Conservation (phyloP, 208 protist species). For the Leishmania guyanensis region DNA sequence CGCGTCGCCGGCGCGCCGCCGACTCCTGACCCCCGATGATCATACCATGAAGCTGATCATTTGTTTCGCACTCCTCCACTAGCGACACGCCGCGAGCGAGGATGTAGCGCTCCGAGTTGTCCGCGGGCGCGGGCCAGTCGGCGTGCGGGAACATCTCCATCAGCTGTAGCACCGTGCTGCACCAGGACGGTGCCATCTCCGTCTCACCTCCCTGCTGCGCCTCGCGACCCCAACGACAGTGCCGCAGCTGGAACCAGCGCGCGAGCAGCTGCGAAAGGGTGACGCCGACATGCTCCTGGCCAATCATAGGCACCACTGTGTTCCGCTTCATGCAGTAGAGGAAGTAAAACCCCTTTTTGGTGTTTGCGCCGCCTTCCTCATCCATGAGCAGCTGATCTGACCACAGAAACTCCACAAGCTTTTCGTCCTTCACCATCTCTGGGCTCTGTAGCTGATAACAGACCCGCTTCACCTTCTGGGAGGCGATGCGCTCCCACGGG, state of each 20-base stretch:
- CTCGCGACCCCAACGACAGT: slow-evolving; percentile 74
- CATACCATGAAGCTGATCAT: slow-evolving; percentile 8
- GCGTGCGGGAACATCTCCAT: slow-evolving; percentile 44
- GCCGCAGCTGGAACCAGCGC: slow-evolving; percentile 81
- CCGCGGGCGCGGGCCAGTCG: slow-evolving; percentile 48
- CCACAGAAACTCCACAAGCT: slow-evolving; percentile 69
- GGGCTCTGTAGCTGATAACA: slow-evolving; percentile 47
- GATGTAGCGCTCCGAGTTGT: slow-evolving; percentile 29
- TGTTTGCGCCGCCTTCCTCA: slow-evolving; percentile 78
- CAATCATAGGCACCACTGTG: slow-evolving; percentile 28
- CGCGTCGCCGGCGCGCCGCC: slow-evolving; percentile 20
- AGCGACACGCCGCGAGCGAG: slow-evolving; percentile 43
- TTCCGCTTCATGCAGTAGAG: slow-evolving; percentile 70
- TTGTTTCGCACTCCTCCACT: slow-evolving; percentile 19
- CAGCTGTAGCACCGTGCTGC: slow-evolving; percentile 58
- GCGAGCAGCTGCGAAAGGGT: slow-evolving; percentile 50
- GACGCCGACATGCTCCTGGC: slow-evolving; percentile 31
- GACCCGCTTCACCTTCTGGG: slow-evolving; percentile 55
- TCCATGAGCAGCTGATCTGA: slow-evolving; percentile 65
- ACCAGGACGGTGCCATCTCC: slow-evolving; percentile 51
- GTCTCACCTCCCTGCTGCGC: slow-evolving; percentile 38
- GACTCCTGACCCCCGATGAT: slow-evolving; percentile 20
- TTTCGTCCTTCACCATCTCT: slow-evolving; percentile 36
- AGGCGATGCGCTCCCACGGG: slow-evolving; percentile 45
- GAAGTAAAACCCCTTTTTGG: slow-evolving; percentile 84